Percentiles rank a stretch among this genome's conserved stretches.
These are phyloP conservation scores for Penicillium chermesinum DNA, from an alignment of 495 filamentous ascomycete genomes.

Conservation along the genomic window DNA sequence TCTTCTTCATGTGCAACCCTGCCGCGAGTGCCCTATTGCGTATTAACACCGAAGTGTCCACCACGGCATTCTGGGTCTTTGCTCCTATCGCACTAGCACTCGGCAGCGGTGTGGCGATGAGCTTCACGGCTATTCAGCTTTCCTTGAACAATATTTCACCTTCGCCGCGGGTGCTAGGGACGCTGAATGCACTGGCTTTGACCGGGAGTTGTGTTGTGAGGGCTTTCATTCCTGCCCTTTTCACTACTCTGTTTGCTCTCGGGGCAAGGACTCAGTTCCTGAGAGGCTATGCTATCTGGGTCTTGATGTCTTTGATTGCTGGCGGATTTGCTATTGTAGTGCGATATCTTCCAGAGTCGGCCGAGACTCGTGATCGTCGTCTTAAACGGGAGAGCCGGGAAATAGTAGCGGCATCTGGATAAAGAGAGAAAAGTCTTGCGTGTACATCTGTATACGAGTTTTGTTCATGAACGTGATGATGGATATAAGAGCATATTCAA, in stretches of 20 bases:
- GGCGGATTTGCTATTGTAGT: slow-evolving; percentile 39
- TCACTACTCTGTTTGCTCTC: slow-evolving; percentile 56
- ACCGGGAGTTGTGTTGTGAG: slow-evolving; percentile 48
- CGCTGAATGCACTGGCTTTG: slow-evolving; percentile 60
- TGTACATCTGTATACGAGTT: neutral
- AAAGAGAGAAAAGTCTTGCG: neutral
- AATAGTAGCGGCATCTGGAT: neutral
- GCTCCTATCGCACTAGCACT: slow-evolving; percentile 33
- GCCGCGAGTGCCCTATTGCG: slow-evolving; percentile 50
- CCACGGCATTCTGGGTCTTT: slow-evolving; percentile 52
- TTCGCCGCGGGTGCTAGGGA: slow-evolving; percentile 51
- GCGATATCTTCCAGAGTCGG: slow-evolving; percentile 34
- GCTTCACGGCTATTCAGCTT: slow-evolving; percentile 63
- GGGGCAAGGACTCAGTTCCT: slow-evolving; percentile 52
- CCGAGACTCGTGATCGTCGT: slow-evolving; percentile 1
- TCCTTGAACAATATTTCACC: slow-evolving; percentile 65
- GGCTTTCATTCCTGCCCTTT: slow-evolving; percentile 55
- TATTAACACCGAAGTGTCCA: slow-evolving; percentile 18
- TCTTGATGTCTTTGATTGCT: slow-evolving; percentile 48
- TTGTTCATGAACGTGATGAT: too few species aligned
- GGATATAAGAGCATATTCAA: too few species aligned
- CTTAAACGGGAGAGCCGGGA: neutral
- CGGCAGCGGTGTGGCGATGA: slow-evolving; percentile 60
- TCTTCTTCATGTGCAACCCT: slow-evolving; percentile 51
- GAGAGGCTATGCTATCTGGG: slow-evolving; percentile 61